Base-by-base conservation (phyloP, 495 filamentous ascomycete species). In the Rusavskia elegans region DNA sequence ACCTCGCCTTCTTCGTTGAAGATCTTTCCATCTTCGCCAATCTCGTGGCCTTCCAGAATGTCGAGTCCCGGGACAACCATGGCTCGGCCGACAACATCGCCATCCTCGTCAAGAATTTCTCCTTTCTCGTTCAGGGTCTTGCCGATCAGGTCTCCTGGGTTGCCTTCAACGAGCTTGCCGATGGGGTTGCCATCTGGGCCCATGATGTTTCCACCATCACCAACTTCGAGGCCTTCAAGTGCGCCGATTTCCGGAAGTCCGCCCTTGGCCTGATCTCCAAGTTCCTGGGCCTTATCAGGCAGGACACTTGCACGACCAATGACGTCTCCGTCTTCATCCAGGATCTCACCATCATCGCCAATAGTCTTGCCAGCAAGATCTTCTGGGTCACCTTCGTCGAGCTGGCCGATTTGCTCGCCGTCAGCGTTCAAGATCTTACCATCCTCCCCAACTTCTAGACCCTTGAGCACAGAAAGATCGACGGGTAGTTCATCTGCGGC, bases 381-480 rank as follows among this genome's bases (percentile, higher is more conserved):
- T 17, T 69, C 67, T 5, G 66, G 60, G 27, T 71, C 64, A 39
- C 69, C 64, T 59, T 76, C 65, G 49, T 72, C 59, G 39, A 67
- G 55, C 49, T 70, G 45, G 35, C 66, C 69, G 45, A 72, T 49
- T 46, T 54, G 64, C 54, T 68, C 65, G 0, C 70, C 70, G 17
- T 63, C 64, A 25, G 67, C 52, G 19, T 70, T 70, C 14, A 68
- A 57, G 25, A 69, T 60, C 27, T 70, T 57, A 10, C 68, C 72
- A 16, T 60, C 69, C 27, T 74, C 67, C 9, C 63, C 63, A 56
- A 93, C 77, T 51, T 73, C 76, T 60, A 78, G 80, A 57, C 77
- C 78, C 52, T 81, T 82, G 39, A 92, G 68, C n/a, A 77, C 63
- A 0, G 82, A 81, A 39, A 83, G 71, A 59, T 89, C 81, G 0